phyloP scores from a whole-genome alignment of 352 stramenopile genomes.

The Pilasporangium apinafurcum region DNA sequence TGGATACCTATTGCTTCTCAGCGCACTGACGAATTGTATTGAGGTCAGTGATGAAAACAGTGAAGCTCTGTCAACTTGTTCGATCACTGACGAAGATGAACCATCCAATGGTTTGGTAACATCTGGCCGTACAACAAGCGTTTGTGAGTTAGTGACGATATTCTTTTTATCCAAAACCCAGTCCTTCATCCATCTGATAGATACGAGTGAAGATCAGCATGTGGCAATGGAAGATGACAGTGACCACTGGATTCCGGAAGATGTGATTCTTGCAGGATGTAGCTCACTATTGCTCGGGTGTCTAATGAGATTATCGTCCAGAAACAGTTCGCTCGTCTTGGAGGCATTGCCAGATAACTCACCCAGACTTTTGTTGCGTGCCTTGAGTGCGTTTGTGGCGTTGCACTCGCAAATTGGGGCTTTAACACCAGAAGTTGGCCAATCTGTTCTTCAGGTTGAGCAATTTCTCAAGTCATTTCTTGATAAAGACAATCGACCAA shows the following conservation, averaged over 20 bases:
- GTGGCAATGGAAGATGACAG: slow-evolving; percentile 8
- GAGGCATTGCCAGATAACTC: slow-evolving; percentile 33
- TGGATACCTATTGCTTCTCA: slow-evolving; percentile 45
- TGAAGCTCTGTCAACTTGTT: slow-evolving; percentile 17
- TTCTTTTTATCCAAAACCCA: slow-evolving; percentile 56
- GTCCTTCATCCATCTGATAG: slow-evolving; percentile 45
- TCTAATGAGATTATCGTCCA: slow-evolving; percentile 46
- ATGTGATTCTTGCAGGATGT: slow-evolving; percentile 69
- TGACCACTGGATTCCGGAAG: slow-evolving; percentile 54
- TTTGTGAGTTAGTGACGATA: slow-evolving; percentile 29
- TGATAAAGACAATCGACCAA: slow-evolving; percentile 3
- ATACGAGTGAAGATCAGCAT: slow-evolving; percentile 18
- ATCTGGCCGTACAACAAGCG: slow-evolving; percentile 3
- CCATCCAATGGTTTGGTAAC: slow-evolving; percentile 1
- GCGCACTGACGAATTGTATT: slow-evolving; percentile 65
- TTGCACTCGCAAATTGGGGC: slow-evolving; percentile 73
- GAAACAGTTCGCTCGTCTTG: slow-evolving; percentile 30
- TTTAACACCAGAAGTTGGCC: slow-evolving; percentile 53
- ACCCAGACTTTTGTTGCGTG: slow-evolving; percentile 37
- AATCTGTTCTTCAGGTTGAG: slow-evolving; percentile 66
- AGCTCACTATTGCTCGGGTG: slow-evolving; percentile 63
- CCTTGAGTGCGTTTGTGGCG: slow-evolving; percentile 58
- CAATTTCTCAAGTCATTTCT: slow-evolving; percentile 38
- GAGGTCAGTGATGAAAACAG: slow-evolving; percentile 57
- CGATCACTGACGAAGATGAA: background rate